Percentiles rank a stretch among this genome's conserved stretches.
Conservation (phyloP, 1,284 basidiomycete species). For the Microbotryomycetes sp. region DNA sequence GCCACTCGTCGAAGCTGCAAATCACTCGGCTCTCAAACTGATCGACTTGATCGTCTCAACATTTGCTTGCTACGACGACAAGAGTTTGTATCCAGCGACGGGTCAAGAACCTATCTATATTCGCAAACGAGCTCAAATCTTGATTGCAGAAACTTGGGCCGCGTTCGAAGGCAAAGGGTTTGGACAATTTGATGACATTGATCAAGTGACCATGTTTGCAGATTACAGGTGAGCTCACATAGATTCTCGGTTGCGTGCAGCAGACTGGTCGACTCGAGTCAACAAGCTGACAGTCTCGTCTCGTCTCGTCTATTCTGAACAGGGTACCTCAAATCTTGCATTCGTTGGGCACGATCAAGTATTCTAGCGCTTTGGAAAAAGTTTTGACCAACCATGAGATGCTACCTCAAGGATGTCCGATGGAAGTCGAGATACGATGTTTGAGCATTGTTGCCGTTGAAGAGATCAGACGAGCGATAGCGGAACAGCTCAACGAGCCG, state of each 20-base stretch:
- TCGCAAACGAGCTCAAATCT: constrained; percentile 78
- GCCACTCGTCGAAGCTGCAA: constrained; percentile 54
- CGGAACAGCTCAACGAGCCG: constrained; percentile 46
- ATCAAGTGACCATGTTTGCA: constrained; percentile 73
- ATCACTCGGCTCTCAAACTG: constrained; percentile 55
- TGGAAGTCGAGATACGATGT: constrained; percentile 64
- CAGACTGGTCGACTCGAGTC: not conserved
- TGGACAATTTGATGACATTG: constrained; percentile 49
- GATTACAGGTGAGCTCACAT: constrained; percentile 57
- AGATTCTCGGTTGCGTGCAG: not conserved
- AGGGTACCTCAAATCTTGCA: constrained; percentile 68
- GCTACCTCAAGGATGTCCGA: constrained; percentile 54
- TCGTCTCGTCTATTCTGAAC: not conserved
- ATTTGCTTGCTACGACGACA: constrained; percentile 68
- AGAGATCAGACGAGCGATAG: constrained; percentile 49
- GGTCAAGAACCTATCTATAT: constrained; percentile 52
- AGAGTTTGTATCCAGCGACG: constrained; percentile 7
- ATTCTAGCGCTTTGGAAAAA: constrained; percentile 54
- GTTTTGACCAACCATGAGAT: constrained; percentile 48
- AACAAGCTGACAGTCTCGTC: not conserved
- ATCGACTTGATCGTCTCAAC: constrained; percentile 61
- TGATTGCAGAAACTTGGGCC: constrained; percentile 73
- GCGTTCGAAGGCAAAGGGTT: constrained; percentile 59
- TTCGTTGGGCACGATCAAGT: constrained; percentile 63
- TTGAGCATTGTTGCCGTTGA: constrained; percentile 72